Evolutionary conservation across 1,284 basidiomycete genomes (phyloP).

Genomic region (Kalmanozyma brasiliensis): DNA sequence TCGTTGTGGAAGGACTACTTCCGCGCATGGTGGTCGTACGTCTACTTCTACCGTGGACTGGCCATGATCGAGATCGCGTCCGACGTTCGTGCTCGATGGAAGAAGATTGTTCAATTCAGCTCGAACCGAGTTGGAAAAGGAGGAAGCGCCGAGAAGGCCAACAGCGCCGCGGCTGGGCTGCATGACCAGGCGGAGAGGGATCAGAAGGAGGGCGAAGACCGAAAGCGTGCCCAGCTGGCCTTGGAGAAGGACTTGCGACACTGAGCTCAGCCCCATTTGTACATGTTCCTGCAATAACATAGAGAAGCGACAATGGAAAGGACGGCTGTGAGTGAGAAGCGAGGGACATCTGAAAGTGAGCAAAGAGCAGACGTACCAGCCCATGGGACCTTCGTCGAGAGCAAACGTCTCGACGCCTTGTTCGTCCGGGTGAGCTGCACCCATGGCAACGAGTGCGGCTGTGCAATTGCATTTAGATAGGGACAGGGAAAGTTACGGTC

Average conservation of each 20-base stretch:
- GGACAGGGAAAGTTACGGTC: too few species aligned
- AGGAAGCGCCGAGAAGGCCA: slow-evolving; percentile 45
- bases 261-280: slow-evolving; percentile 45
- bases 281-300: slow-evolving; percentile 55
- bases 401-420: slow-evolving; percentile 31
- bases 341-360: background rate
- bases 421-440: slow-evolving; percentile 38
- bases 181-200: slow-evolving; percentile 44
- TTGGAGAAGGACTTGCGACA: slow-evolving; percentile 24
- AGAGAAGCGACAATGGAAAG: slow-evolving; percentile 1
- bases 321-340: slow-evolving; percentile 3
- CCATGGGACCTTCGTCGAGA: slow-evolving; percentile 46
- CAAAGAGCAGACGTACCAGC: slow-evolving; percentile 34
- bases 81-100: slow-evolving; percentile 51
- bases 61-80: slow-evolving; percentile 59
- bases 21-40: slow-evolving; percentile 53
- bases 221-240: slow-evolving; percentile 32
- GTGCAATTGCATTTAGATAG: too few species aligned
- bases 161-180: slow-evolving; percentile 48
- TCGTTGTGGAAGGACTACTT: slow-evolving; percentile 72
- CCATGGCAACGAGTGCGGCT: slow-evolving; percentile 44
- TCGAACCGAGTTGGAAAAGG: slow-evolving; percentile 33
- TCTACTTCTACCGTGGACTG: slow-evolving; percentile 64
- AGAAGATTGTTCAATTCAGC: slow-evolving; percentile 44
- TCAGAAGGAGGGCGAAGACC: slow-evolving; percentile 43